Conservation (phyloP, 225 moss, liverwort and hornwort genomes). For the Rhytidiadelphus loreus region DNA sequence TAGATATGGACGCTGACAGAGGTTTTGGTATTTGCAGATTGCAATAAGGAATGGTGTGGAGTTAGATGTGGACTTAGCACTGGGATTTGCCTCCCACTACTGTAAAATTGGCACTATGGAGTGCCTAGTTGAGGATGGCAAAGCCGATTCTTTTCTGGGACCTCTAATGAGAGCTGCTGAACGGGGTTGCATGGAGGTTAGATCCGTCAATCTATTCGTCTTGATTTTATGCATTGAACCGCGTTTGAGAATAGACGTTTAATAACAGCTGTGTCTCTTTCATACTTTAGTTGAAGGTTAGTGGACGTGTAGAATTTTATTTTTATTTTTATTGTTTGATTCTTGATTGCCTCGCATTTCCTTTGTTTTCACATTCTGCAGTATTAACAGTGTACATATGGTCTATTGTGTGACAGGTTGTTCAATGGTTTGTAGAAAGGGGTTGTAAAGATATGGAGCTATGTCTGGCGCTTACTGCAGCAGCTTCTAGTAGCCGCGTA, state of each 20-base stretch:
- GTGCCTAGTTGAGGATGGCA: constrained; percentile 87
- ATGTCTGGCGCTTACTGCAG: constrained; percentile 90
- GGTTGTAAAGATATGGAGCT: constrained; percentile 95
- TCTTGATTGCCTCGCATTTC: neutral
- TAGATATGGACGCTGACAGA: neutral
- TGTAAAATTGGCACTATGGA: constrained; percentile 95
- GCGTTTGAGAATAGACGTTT: neutral
- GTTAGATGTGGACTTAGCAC: constrained; percentile 85
- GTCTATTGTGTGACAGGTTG: constrained; percentile 30
- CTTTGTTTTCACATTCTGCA: neutral
- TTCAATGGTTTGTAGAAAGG: constrained; percentile 91
- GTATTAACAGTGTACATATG: neutral
- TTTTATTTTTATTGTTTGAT: neutral
- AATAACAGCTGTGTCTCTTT: neutral
- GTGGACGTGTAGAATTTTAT: neutral
- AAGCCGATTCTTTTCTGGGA: constrained; percentile 81
- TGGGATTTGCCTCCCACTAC: constrained; percentile 96
- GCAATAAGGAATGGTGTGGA: constrained; percentile 73
- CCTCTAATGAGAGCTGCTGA: constrained; percentile 98
- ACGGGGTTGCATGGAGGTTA: constrained; percentile 89
- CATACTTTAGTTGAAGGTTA: neutral
- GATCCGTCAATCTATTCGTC: neutral
- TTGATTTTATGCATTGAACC: neutral
- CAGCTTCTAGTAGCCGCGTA: constrained; percentile 86
- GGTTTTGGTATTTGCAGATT: constrained; percentile 42